Percentiles rank a stretch among this genome's conserved stretches.
These are phyloP conservation scores for Pseudozyma sp. DNA, from an alignment of 1,284 basidiomycete species.

Conservation along the genomic window DNA sequence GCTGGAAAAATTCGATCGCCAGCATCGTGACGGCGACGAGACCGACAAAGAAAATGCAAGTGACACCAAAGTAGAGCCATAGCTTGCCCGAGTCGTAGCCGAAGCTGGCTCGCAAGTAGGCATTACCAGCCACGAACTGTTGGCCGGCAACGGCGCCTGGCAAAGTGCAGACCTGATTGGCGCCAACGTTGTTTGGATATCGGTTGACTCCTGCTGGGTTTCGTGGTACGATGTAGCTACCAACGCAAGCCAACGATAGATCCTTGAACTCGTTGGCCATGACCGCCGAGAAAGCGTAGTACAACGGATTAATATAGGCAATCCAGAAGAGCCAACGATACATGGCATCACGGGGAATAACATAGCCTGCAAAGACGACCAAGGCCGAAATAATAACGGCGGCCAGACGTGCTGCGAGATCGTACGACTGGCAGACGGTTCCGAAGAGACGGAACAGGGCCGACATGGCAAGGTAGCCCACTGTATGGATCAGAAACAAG, in stretches of 20 bases:
- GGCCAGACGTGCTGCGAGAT: conserved; percentile 69
- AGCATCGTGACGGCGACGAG: conserved; percentile 62
- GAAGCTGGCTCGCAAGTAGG: conserved; percentile 49
- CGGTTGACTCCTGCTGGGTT: conserved; percentile 30
- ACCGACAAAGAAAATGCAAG: conserved; percentile 39
- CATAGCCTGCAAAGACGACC: conserved; percentile 78
- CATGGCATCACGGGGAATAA: conserved; percentile 73
- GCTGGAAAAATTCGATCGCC: conserved; percentile 49
- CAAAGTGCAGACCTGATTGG: conserved; percentile 54
- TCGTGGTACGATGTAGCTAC: conserved; percentile 51
- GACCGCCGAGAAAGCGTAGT: conserved; percentile 74
- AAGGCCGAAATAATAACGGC: conserved; percentile 76
- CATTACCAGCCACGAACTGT: conserved; percentile 39
- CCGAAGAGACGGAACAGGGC: conserved; percentile 74
- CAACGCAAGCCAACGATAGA: conserved; percentile 46
- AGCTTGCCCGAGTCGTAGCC: conserved; percentile 35
- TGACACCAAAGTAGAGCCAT: conserved; percentile 56
- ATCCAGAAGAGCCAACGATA: conserved; percentile 69
- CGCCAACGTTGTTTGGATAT: conserved; percentile 32
- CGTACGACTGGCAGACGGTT: conserved; percentile 69
- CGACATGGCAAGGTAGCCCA: conserved; percentile 69
- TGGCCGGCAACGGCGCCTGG: conserved; percentile 34
- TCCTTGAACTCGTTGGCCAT: conserved; percentile 73
- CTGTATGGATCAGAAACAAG: conserved; percentile 50
- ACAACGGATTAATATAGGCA: conserved; percentile 70